Evolutionary conservation across 2,329 filamentous ascomycete species (phyloP), one percentile per base, ranked within the genome.

Genomic region (Rutstroemia sp.): DNA sequence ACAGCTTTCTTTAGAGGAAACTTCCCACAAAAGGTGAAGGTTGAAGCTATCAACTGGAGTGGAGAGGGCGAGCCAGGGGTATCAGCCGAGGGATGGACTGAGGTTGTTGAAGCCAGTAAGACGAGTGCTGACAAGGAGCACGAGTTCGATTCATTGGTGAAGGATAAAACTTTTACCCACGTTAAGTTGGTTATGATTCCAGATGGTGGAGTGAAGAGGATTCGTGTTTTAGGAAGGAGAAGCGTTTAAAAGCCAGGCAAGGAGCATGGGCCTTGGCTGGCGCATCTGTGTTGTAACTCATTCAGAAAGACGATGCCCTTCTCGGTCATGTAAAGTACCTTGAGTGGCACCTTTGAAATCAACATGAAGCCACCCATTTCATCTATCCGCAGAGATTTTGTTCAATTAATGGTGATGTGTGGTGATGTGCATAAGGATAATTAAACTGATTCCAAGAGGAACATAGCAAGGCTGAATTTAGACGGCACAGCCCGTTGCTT

Each of bases 121-220:
- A 86, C 83, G 58, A 83, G 84, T 1, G 85, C 88, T 18, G 88
- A 92, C 69, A 75, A 77, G 65, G 87, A 91, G 73, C 87, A 90
- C 69, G 78, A 80, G 61, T 88, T 87, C 68, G 74, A 72, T 34
- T 79, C 75, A 54, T 66, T 77, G 57, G 75, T 82, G 18, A 74
- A 78, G 63, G 81, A 82, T 39, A 78, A 76, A 68, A 74, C 77
- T 2, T 88, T 90, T 67, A 90, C 87, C 12, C 91, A 94, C 73
- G 84, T 92, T 21, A 96, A 95, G 79, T 77, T 97, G 42, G 55
- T 67, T 7, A 94, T 96, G 70, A 90, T 96, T 64, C 92, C 92
- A 0, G 92, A 97, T 71, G 92, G 92, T 37, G 92, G 92, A 23
- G 88, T 96, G 2, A 96, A 95, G 82, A 78, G 92, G 62, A 80